A percentile compares a stretch with the other conserved stretches of the same genome.
Evolutionary conservation across 805 yeast genomes (phyloP).

Genomic region (Suhomyces pyralidae): DNA sequence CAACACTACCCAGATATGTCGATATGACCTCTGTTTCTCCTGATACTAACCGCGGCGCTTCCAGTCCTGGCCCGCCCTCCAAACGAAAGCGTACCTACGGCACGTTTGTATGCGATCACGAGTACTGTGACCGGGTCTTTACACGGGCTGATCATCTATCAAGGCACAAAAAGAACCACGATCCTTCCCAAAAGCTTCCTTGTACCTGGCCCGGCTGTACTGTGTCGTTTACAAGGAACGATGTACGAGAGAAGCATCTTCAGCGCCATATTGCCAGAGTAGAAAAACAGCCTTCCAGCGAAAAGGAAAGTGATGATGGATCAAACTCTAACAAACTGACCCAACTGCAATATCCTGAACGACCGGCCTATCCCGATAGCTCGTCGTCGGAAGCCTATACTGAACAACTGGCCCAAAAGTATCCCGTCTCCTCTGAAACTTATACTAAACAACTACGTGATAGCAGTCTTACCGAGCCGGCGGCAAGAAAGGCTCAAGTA

Average conservation of each 20-base stretch:
- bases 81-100: constrained; percentile 21
- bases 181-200: constrained; percentile 3
- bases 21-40: background rate
- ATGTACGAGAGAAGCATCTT: constrained; percentile 8
- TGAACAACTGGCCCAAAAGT: background rate
- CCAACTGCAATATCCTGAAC: background rate
- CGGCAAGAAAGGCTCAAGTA: background rate
- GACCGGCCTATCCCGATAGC: too few relatives aligned
- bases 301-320: background rate
- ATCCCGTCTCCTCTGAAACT: too few relatives aligned
- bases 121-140: constrained; percentile 5
- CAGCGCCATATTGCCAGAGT: constrained; percentile 4
- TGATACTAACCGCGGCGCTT: background rate
- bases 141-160: constrained; percentile 8
- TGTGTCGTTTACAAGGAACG: constrained; percentile 6
- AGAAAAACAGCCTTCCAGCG: background rate
- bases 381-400: background rate
- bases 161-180: constrained; percentile 9
- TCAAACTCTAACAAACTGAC: background rate
- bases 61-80: constrained; percentile 1
- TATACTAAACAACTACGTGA: background rate
- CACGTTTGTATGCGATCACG: constrained; percentile 6
- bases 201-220: constrained; percentile 9
- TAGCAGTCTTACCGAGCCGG: background rate
- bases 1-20: background rate